Base-by-base conservation (phyloP, 306 rosid species). In the Cucurbita argyrosperma region DNA sequence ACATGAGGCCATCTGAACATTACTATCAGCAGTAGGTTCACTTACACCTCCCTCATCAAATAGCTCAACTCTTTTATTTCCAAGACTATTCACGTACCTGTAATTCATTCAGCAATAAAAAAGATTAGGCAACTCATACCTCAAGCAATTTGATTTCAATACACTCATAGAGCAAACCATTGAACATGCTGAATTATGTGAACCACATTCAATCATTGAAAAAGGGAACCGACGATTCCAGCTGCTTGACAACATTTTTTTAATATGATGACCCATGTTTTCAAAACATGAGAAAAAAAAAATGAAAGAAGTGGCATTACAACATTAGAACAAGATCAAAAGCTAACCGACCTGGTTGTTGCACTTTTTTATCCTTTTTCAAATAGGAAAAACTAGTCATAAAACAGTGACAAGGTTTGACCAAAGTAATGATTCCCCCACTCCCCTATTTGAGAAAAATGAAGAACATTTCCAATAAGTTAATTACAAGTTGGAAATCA, bases 31-130 rank as follows among this genome's bases (percentile, higher is more conserved):
- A 42, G 90, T 83, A 71, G 99, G 97, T 77, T 87, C 92, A 65
- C 89, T 84, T 66, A 79, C 83, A 75, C 97, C 97, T 78, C 96
- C 98, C 87, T 76, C 88, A 85, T 95, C 99, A 86, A 95, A 91
- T 47, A 91, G 96, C 73, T 95, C 99, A 67, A 91, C 80, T 76
- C 84, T 91, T 88, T 95, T 95, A 84, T 95, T 95, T 74, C 92
- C 97, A 79, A 89, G 85, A 76, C 90, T 88, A 76, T 80, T 95
- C 92, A 91, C 82, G 80, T 79, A 91, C 91, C 97, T 94, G 95
- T 80, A 80, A 74, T 78, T 76, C 74, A 82, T 78, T 78, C 75
- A 82, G 73, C 76, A 50, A 82, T 60, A 68, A 30, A 60, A 65
- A 38, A 3, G 59, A 45, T 72, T 72, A 74, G 66, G 74, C 77